phyloP scores from a whole-genome alignment of 306 rosid species.

The Prunus mira region DNA sequence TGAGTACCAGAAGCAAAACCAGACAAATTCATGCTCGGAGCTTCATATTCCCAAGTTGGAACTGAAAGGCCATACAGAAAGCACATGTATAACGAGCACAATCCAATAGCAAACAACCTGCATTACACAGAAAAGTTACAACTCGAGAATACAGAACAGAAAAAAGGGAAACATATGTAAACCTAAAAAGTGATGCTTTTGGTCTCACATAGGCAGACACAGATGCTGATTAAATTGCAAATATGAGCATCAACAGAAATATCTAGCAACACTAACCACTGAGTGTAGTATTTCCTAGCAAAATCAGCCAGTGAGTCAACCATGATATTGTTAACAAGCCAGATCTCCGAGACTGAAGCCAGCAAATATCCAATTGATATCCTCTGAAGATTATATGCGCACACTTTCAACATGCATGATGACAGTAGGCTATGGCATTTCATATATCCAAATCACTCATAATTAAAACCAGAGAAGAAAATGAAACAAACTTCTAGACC shows the following conservation, averaged over 20 bases:
- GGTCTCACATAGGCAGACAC: background rate
- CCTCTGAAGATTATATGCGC: constrained; percentile 46
- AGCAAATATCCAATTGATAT: constrained; percentile 73
- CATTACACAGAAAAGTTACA: constrained; percentile 24
- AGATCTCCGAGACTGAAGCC: constrained; percentile 69
- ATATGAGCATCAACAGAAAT: background rate
- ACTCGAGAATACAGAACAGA: constrained; percentile 12
- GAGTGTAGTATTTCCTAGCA: constrained; percentile 64
- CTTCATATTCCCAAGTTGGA: constrained; percentile 52
- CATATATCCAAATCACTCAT: background rate
- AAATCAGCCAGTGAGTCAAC: constrained; percentile 54
- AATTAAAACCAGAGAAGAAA: constrained; percentile 24
- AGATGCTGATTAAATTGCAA: background rate
- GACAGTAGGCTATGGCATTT: constrained; percentile 1
- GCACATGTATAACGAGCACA: constrained; percentile 59
- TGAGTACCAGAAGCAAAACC: constrained; percentile 31
- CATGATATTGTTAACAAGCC: constrained; percentile 50
- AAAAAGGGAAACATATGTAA: constrained; percentile 1
- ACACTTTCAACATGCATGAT: constrained; percentile 13
- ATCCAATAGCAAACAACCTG: constrained; percentile 61
- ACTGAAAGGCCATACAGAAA: constrained; percentile 60
- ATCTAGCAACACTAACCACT: constrained; percentile 58
- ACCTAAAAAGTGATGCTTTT: no score
- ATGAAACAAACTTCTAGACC: background rate
- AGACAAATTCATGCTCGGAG: constrained; percentile 28